Conservation (phyloP, 495 filamentous ascomycete species). For the Annulohypoxylon bovei region DNA sequence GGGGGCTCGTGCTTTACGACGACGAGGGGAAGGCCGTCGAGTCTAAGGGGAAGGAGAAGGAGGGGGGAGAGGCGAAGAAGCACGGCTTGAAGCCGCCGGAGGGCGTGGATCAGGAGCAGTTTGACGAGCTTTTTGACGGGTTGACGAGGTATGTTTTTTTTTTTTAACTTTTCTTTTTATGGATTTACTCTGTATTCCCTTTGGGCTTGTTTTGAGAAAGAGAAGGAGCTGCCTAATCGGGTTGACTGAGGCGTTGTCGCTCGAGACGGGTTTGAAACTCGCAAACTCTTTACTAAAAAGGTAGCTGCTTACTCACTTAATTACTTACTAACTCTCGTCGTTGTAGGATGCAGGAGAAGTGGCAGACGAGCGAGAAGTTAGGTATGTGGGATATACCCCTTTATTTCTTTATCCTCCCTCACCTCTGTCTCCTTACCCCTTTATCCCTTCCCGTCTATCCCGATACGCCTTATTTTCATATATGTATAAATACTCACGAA, state of each 20-base stretch:
- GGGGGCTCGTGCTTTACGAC: constrained; percentile 35
- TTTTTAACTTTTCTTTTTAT: too few species aligned
- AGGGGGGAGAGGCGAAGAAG: not conserved
- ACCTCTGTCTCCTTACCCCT: not conserved
- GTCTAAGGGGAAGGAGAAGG: not conserved
- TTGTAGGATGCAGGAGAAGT: constrained; percentile 36
- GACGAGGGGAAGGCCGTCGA: constrained; percentile 11
- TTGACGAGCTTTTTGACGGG: constrained; percentile 25
- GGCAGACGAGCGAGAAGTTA: constrained; percentile 35
- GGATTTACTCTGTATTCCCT: not conserved
- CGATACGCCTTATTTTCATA: too few species aligned
- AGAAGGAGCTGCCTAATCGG: not conserved
- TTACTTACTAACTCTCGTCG: not conserved
- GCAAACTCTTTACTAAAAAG: not conserved
- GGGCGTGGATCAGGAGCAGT: constrained; percentile 30
- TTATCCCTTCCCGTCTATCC: not conserved
- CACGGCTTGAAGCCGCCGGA: constrained; percentile 15
- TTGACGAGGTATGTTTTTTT: not conserved
- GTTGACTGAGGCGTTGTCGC: not conserved
- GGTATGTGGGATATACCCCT: constrained; percentile 24
- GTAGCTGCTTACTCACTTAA: not conserved
- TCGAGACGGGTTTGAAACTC: not conserved
- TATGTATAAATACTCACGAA: not conserved
- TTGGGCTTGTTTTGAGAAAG: not conserved
- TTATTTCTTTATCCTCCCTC: not conserved